A percentile compares a stretch with the other conserved stretches of the same genome.
phyloP scores from a whole-genome alignment of 116 monocot genomes.

The Iris pallida region DNA sequence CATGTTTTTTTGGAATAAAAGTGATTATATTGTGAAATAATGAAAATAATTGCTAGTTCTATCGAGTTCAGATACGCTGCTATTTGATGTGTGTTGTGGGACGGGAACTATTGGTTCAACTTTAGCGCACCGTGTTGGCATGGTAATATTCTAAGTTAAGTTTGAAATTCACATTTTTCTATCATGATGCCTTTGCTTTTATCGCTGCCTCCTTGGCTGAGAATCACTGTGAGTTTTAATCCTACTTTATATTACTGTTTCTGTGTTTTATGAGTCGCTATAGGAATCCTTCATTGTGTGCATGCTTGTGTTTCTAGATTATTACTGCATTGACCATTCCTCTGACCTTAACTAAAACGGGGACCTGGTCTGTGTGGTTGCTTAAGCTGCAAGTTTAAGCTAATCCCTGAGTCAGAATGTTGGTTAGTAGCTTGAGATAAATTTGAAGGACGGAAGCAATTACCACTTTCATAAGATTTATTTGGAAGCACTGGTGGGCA shows the following conservation, averaged over 20 bases:
- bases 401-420: background rate
- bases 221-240: too few relatives aligned
- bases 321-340: too few relatives aligned
- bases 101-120: conserved; percentile 97
- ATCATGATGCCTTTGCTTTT: too few relatives aligned
- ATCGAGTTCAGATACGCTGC: conserved; percentile 56
- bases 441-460: background rate
- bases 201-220: too few relatives aligned
- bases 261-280: too few relatives aligned
- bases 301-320: too few relatives aligned
- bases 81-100: conserved; percentile 97
- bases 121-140: conserved; percentile 85
- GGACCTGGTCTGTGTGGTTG: background rate
- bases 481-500: too few relatives aligned
- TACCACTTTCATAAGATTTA: too few relatives aligned
- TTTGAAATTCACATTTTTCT: background rate
- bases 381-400: conserved; percentile 9
- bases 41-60: background rate
- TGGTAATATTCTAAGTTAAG: conserved; percentile 42
- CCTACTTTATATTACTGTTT: too few relatives aligned
- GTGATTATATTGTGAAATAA: background rate
- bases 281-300: too few relatives aligned
- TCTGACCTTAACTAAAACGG: background rate
- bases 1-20: background rate
- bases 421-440: background rate